A percentile compares a stretch with the other conserved stretches of the same genome.
Evolutionary conservation across 176 grass and related monocot species (phyloP).

Genomic region (Pontederia paniculata): DNA sequence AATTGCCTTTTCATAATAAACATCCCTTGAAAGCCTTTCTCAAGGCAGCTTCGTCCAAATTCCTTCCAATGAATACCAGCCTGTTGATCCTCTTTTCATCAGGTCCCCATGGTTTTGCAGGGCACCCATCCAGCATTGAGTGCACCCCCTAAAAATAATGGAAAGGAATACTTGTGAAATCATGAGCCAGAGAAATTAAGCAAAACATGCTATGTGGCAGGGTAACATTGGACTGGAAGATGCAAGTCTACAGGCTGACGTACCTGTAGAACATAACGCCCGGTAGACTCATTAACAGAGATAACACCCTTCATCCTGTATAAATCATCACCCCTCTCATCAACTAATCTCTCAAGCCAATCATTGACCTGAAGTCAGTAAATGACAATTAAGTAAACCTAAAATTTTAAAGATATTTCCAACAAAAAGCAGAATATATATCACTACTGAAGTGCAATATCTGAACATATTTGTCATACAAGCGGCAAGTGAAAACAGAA

Average conservation of each 20-base stretch:
- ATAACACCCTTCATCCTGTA: conserved; percentile 69
- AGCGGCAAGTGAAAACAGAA: too few species aligned
- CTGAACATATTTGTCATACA: too few species aligned
- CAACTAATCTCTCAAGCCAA: conserved; percentile 61
- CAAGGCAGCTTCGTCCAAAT: conserved; percentile 40
- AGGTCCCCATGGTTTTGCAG: conserved; percentile 44
- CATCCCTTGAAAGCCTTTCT: conserved; percentile 58
- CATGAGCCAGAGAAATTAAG: not conserved
- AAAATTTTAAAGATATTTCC: too few species aligned
- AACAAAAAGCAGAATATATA: too few species aligned
- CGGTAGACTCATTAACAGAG: conserved; percentile 57
- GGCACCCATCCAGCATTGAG: conserved; percentile 62
- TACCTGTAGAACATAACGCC: conserved; percentile 56
- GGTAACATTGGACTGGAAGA: not conserved
- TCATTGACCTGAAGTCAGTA: conserved; percentile 35
- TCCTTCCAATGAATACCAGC: conserved; percentile 59
- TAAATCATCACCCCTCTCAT: conserved; percentile 60
- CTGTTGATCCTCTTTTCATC: conserved; percentile 52
- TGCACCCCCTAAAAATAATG: conserved; percentile 33
- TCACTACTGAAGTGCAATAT: too few species aligned
- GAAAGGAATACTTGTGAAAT: not conserved
- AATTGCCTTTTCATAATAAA: conserved; percentile 11
- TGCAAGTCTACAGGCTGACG: not conserved
- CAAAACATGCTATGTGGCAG: not conserved
- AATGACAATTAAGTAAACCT: not conserved